Evolutionary conservation across 2,329 filamentous ascomycete genomes (phyloP), one percentile per base, ranked within the genome.

Genomic region (Allantophomopsis lycopodina): DNA sequence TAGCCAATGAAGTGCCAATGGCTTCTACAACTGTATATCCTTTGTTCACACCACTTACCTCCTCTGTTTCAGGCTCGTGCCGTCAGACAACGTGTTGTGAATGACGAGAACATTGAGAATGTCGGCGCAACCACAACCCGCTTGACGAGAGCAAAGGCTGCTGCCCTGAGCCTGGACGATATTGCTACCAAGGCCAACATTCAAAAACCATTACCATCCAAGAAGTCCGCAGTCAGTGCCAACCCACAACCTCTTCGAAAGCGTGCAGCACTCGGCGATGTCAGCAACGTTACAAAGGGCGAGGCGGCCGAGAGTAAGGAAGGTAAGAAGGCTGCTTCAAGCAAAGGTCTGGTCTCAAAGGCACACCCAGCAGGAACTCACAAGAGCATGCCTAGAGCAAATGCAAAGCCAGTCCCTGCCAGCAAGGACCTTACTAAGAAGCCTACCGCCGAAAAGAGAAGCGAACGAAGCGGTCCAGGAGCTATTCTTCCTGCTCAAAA

Each of bases 81-180:
- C 58, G 69, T 77, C 55, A 76, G 82, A 62, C 73, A 78, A 59
- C 81, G 87, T 64, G 73, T 78, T 59, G 73, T 81, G 54, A 82
- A 81, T 49, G 91, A 93, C 62, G 88, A 95, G 69, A 95, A 95
- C 59, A 89, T 95, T 60, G 91, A 95, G 68, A 94, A 94, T 60
- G 73, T 63, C 43, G 63, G 69, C 43, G 73, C 63, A 43, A 63
- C 69, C 43, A 78, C 83, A 45, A 85, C 83, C 64, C 86, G 88
- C 65, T 68, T 95, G 59, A 96, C 91, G 53, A 78, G 91, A 65
- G 88, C 91, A 50, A 95, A 96, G 67, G 79, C 87, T 39, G 85
- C 86, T 42, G 81, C 83, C 36, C 69, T 73, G 45, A 69, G 66
- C 55, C 72, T 68, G 50, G 79, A 80, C 50, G 81, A 81, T 39